phyloP scores from a whole-genome alignment of 2,329 filamentous ascomycete species.

The Alternaria ethzedia region DNA sequence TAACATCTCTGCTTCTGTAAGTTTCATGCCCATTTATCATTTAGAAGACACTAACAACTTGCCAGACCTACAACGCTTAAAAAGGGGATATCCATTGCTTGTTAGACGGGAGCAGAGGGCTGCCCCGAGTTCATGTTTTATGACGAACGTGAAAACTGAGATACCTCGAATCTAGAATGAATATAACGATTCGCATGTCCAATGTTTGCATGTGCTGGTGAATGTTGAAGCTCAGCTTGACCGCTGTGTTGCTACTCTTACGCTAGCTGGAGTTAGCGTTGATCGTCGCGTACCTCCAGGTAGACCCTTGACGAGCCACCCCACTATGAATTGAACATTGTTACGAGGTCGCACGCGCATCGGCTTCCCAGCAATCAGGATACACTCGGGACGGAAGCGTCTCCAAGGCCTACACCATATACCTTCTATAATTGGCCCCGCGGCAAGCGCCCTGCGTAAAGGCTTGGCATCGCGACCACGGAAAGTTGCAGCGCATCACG shows the following conservation, averaged over 20 bases:
- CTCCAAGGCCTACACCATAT: neutral
- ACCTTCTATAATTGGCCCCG: conserved; percentile 4
- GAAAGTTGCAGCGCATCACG: conserved; percentile 20
- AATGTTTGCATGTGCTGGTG: neutral
- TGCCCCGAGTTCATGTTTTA: conserved; percentile 8
- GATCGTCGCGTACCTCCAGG: neutral
- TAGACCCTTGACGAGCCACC: conserved; percentile 9
- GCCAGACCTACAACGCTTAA: conserved; percentile 89
- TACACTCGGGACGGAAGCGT: neutral
- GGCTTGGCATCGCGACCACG: conserved; percentile 19
- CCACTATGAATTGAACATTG: conserved; percentile 4
- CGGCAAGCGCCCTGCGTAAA: conserved; percentile 20
- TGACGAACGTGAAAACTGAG: conserved; percentile 19
- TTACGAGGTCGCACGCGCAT: neutral
- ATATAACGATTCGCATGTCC: conserved; percentile 24
- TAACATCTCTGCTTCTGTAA: conserved; percentile 84
- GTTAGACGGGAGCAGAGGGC: conserved; percentile 22
- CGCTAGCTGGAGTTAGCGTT: conserved; percentile 10
- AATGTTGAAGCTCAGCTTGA: neutral
- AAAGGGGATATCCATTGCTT: conserved; percentile 22
- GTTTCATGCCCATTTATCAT: neutral
- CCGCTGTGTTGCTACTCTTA: conserved; percentile 3
- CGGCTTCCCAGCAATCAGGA: neutral
- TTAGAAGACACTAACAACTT: neutral
- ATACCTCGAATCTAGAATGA: conserved; percentile 33